phyloP scores from a whole-genome alignment of 164 flowering plant genomes.

The Dillenia suffruticosa region DNA sequence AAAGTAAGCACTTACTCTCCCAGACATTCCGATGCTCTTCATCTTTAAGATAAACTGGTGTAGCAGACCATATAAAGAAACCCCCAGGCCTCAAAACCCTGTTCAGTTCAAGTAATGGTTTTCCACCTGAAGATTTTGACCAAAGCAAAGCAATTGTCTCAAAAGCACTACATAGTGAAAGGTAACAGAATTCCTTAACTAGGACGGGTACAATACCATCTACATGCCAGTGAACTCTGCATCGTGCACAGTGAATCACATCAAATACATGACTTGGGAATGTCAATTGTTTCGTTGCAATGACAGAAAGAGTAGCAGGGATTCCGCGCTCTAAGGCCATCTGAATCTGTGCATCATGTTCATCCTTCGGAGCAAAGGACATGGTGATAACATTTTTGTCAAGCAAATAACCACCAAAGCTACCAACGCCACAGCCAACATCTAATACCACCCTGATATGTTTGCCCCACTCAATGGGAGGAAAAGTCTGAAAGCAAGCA shows the following conservation, averaged over 20 bases:
- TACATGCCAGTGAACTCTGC: slow-evolving; percentile 94
- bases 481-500: slow-evolving; percentile 42
- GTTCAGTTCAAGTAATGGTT: slow-evolving; percentile 80
- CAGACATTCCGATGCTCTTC: slow-evolving; percentile 58
- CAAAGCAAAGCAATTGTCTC: background rate
- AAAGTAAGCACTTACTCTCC: slow-evolving; percentile 47
- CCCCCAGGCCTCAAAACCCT: slow-evolving; percentile 96
- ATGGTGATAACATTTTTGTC: slow-evolving; percentile 79
- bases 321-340: slow-evolving; percentile 96
- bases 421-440: slow-evolving; percentile 98
- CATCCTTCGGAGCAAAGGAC: slow-evolving; percentile 99
- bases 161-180: background rate
- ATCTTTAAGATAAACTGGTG: slow-evolving; percentile 81
- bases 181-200: background rate
- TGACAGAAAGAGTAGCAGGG: slow-evolving; percentile 84
- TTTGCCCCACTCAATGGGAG: slow-evolving; percentile 64
- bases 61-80: slow-evolving; percentile 90
- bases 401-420: slow-evolving; percentile 91
- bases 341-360: slow-evolving; percentile 97
- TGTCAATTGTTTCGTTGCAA: slow-evolving; percentile 71
- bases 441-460: slow-evolving; percentile 74
- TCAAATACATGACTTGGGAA: slow-evolving; percentile 83
- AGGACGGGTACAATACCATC: slow-evolving; percentile 50
- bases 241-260: slow-evolving; percentile 87
- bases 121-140: slow-evolving; percentile 61